These are phyloP conservation scores for Pistacia integerrima DNA, from an alignment of 345 rosid species.

Conservation along the genomic window DNA sequence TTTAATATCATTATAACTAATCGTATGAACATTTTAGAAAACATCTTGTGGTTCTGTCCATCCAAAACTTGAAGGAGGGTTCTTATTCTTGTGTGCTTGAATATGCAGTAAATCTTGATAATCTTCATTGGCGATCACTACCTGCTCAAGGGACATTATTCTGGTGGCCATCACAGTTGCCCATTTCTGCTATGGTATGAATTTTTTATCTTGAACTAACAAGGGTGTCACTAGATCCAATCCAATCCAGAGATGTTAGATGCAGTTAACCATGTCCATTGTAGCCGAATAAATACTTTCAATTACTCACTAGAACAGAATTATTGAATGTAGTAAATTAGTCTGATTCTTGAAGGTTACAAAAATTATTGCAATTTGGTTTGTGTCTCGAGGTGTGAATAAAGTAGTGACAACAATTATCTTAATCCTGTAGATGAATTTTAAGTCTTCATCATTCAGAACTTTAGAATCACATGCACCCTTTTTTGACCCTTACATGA, in stretches of 20 bases:
- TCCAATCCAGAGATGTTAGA: too few species aligned
- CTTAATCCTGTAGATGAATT: not conserved
- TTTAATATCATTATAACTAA: not conserved
- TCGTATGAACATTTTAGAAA: not conserved
- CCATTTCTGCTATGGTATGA: too few species aligned
- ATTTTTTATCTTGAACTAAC: too few species aligned
- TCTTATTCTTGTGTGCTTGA: not conserved
- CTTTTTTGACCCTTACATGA: not conserved
- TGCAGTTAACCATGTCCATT: too few species aligned
- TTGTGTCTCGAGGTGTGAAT: constrained; percentile 12
- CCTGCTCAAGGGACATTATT: too few species aligned
- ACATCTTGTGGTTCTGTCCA: not conserved
- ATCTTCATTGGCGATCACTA: too few species aligned
- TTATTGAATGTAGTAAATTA: too few species aligned
- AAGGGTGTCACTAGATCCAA: too few species aligned
- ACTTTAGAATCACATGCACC: not conserved
- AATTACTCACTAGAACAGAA: too few species aligned
- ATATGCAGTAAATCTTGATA: too few species aligned
- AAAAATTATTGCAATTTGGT: not conserved
- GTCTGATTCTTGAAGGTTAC: not conserved
- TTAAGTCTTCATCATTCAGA: not conserved
- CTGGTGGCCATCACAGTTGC: too few species aligned
- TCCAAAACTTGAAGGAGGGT: not conserved
- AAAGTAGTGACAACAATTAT: not conserved
- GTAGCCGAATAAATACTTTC: too few species aligned